Evolutionary conservation across 306 rosid genomes (phyloP).

Genomic region (Quercus mongolica): DNA sequence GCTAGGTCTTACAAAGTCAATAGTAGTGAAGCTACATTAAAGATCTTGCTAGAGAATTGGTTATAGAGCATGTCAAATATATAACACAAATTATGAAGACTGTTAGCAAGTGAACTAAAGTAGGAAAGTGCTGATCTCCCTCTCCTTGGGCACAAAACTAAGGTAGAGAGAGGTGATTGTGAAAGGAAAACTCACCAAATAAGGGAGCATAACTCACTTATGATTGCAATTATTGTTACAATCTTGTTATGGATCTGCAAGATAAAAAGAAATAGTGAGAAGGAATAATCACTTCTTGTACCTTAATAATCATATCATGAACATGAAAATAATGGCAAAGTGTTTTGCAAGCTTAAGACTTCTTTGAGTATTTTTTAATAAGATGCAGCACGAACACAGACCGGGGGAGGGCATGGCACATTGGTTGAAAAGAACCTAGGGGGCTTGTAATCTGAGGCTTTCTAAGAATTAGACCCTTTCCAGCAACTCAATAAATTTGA

Average conservation of each 20-base stretch:
- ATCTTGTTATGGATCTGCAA: conserved; percentile 80
- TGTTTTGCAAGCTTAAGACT: not conserved
- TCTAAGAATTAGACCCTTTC: not conserved
- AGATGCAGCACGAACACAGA: not conserved
- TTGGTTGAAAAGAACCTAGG: not conserved
- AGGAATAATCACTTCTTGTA: not conserved
- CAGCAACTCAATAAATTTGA: not conserved
- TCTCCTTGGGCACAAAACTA: conserved; percentile 5
- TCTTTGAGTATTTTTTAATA: not conserved
- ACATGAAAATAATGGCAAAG: not conserved
- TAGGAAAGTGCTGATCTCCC: conserved; percentile 12
- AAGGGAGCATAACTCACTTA: conserved; percentile 80
- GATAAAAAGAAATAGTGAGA: not conserved
- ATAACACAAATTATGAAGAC: not conserved
- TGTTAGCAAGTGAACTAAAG: not conserved
- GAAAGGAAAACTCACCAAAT: conserved; percentile 59
- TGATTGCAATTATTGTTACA: conserved; percentile 70
- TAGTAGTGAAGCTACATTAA: not conserved
- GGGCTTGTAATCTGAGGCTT: not conserved
- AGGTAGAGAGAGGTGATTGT: conserved; percentile 10
- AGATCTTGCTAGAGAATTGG: not conserved
- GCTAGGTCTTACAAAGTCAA: not conserved
- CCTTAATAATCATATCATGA: not conserved
- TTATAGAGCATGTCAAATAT: not conserved
- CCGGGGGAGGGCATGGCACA: not conserved